Percentiles rank a stretch among this genome's conserved stretches.
Conservation (phyloP, 2,329 filamentous ascomycete species). For the Xylaria polymorpha region DNA sequence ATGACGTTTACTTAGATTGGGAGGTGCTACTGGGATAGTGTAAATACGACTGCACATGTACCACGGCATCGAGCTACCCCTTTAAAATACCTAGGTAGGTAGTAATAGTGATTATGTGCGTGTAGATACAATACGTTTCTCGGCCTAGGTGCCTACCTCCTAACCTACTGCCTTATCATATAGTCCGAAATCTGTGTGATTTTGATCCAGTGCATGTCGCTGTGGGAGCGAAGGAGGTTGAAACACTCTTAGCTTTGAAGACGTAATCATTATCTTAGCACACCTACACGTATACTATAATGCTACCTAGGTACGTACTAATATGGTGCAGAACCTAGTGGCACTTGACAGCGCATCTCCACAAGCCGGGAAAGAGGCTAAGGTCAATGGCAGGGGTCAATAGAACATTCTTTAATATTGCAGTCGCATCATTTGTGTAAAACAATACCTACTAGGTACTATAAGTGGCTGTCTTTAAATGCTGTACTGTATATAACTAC, state of each 20-base stretch:
- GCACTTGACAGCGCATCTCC: not conserved
- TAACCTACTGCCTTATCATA: not conserved
- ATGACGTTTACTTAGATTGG: not conserved
- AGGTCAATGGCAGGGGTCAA: too few relatives aligned
- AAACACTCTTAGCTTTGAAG: slow-evolving; percentile 2
- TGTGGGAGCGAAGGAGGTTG: not conserved
- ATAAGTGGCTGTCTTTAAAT: too few relatives aligned
- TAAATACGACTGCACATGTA: not conserved
- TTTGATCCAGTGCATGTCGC: not conserved
- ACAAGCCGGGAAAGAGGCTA: not conserved
- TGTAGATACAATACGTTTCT: not conserved
- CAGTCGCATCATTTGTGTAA: too few relatives aligned
- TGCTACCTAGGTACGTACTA: too few relatives aligned
- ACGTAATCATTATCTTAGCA: not conserved
- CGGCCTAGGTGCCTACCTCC: not conserved
- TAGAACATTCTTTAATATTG: too few relatives aligned
- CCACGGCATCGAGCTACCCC: not conserved
- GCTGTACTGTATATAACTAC: too few relatives aligned
- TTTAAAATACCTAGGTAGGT: not conserved
- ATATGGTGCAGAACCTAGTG: not conserved
- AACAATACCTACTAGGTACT: too few relatives aligned
- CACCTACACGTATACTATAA: not conserved
- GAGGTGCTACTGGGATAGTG: not conserved
- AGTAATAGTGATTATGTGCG: not conserved
- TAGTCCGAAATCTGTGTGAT: not conserved